Evolutionary conservation across 305 asterid genomes (phyloP), one percentile per base, ranked within the genome.

Genomic region (Fraxinus floribunda): DNA sequence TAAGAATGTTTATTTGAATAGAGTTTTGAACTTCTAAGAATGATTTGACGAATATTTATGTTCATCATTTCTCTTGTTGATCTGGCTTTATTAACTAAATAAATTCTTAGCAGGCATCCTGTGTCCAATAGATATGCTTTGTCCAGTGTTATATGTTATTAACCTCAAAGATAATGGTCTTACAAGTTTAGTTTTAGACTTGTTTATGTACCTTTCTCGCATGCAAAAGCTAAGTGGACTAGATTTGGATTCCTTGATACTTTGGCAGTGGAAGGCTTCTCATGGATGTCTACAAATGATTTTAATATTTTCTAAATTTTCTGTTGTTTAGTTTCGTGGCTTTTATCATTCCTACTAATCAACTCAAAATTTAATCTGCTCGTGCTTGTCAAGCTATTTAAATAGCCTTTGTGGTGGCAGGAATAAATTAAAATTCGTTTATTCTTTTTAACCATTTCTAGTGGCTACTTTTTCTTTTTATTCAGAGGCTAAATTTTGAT

Each of bases 1-100:
- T 93, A 88, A 83, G 86, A 80, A 76, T 78, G 52, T 81, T 74
- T 57, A 24, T 35, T 76, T 55, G 72, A 77, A 68, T 29, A 68
- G 38, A 68, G n/a, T 68, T 68, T 29, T 11, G n/a, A 32, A 71
- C 76, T 71, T 71, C 7, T 66, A 7, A 30, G 76, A 32, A 34
- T 71, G 32, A 71, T 71, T 71, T 11, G 5, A 71, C 5, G 9
- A 30, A 30, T 71, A 7, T 71, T 71, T 68, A 68, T 11, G 36
- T 29, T 29, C 75, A 29, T 29, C 75, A 26, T 13, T 29, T 29
- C 36, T 30, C 39, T 29, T 29, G 18, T 68, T 68, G 75, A 68
- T 29, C 39, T 68, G 38, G 24, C 24, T 32, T 32, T 34, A 24
- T 9, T 66, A 71, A 13, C 76, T 71, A 71, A 13, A 15, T 30